Evolutionary conservation across 75 land plant genomes (phyloP), one percentile per base, ranked within the genome.

Genomic region (Cupressus sempervirens): DNA sequence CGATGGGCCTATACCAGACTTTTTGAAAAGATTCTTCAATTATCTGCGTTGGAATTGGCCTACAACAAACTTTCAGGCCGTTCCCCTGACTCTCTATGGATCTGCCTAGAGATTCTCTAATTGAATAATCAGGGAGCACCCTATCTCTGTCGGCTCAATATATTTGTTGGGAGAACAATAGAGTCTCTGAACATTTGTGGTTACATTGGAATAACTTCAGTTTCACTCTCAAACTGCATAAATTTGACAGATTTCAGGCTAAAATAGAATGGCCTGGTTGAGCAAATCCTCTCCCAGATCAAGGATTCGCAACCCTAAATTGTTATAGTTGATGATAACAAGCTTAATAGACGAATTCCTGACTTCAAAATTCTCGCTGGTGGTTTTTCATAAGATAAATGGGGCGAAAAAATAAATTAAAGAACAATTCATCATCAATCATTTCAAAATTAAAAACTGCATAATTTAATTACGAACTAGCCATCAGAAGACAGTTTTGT

Each of bases 281-380:
- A 96, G 26, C 41, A 87, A 4, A 84, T 96, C 82, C 96, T 96
- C 29, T 70, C 70, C 6, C 82, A 85, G 14, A 84, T 96, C 74
- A 86, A 89, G 12, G 41, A 15, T 52, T 7, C 93, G 87, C 56
- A 45, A 0, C 86, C 94, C 15, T 52, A 77, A 12, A 43, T n/a
- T 14, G 65, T 96, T 65, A 85, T 70, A 79, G 72, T 96, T 87
- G 88, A 88, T 76, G 88, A 90, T 40, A 96, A 96, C 76, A 62
- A 77, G 29, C 88, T 96, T 23, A 89, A 89, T 88, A 96, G 98
- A 56, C 88, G 93, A 11, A 89, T 96, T 38, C 95, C 98, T 1
- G 76, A 86, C 35, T 84, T 91, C 58, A 87, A 83, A 18, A 83
- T 90, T 20, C n/a, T 48, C 0, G 36, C 70, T 18, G 36, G 43